Conservation (phyloP, 441 rosid genomes). For the Brassica balearica region DNA sequence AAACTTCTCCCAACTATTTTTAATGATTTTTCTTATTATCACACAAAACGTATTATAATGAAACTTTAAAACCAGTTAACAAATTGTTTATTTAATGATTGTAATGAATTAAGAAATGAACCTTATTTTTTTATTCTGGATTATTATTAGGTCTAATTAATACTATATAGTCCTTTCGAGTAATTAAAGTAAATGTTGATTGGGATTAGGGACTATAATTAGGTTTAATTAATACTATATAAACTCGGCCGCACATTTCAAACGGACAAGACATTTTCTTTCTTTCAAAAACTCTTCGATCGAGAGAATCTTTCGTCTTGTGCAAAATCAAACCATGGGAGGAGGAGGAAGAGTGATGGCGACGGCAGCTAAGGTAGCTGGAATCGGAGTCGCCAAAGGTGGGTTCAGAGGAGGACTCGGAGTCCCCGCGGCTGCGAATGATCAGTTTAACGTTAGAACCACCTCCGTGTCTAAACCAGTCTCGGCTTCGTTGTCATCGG, state of each 20-base stretch:
- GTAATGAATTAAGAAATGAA: not conserved
- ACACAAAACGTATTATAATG: not conserved
- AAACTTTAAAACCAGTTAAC: not conserved
- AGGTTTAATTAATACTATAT: not conserved
- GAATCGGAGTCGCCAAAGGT: constrained; percentile 51
- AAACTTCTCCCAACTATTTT: not conserved
- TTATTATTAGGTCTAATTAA: not conserved
- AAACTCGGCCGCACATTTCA: constrained; percentile 5
- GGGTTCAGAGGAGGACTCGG: constrained; percentile 55
- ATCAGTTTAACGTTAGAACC: constrained; percentile 46
- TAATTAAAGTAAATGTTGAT: not conserved
- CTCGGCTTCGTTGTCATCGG: constrained; percentile 41
- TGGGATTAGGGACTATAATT: not conserved
- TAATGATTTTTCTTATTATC: not conserved
- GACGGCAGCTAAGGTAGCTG: constrained; percentile 68
- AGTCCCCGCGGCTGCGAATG: constrained; percentile 39
- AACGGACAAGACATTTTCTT: constrained; percentile 21
- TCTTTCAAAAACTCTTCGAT: constrained; percentile 1
- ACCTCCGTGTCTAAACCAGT: constrained; percentile 37
- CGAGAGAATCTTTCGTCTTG: not conserved
- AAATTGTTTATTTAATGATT: not conserved
- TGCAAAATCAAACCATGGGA: constrained; percentile 50
- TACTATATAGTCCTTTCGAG: not conserved
- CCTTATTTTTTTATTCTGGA: not conserved
- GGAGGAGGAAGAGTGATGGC: constrained; percentile 65